A percentile compares a stretch with the other conserved stretches of the same genome.
Conservation (phyloP, 108 stramenopile genomes). For the Stephanodiscus triporus region DNA sequence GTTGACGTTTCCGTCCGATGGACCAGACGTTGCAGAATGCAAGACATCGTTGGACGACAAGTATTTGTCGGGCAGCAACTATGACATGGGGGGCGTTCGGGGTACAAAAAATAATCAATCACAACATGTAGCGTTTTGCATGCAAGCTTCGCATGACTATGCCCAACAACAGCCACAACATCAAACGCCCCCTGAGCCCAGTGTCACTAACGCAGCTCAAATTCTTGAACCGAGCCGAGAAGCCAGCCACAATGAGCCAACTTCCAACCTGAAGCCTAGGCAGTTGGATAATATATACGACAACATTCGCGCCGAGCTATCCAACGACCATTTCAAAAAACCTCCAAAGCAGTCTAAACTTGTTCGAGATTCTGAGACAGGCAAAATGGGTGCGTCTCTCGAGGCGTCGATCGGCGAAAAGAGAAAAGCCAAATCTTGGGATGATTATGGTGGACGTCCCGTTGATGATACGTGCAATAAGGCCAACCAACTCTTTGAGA, state of each 20-base stretch:
- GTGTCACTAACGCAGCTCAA: neutral
- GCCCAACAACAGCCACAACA: constrained; percentile 3
- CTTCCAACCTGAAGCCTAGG: constrained; percentile 4
- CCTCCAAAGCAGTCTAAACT: constrained; percentile 8
- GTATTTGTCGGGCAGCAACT: neutral
- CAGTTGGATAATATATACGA: constrained; percentile 5
- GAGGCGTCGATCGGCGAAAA: neutral
- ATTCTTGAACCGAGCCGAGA: constrained; percentile 6
- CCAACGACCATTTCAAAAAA: constrained; percentile 8
- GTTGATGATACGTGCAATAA: neutral
- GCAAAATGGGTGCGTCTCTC: neutral
- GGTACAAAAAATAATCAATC: neutral
- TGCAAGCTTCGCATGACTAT: neutral
- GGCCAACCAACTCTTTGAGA: neutral
- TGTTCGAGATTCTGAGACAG: constrained; percentile 5
- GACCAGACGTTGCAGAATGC: neutral
- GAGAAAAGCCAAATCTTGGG: constrained; percentile 15
- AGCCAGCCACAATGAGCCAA: constrained; percentile 1
- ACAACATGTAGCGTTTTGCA: neutral
- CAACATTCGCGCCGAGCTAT: constrained; percentile 6
- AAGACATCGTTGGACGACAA: neutral
- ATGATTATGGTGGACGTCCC: constrained; percentile 28
- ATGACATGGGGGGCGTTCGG: neutral
- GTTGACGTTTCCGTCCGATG: constrained; percentile 1
- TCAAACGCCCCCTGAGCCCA: neutral